Percentiles rank a stretch among this genome's conserved stretches.
phyloP scores from a whole-genome alignment of 2,329 filamentous ascomycete genomes.

The Talaromyces islandicus region DNA sequence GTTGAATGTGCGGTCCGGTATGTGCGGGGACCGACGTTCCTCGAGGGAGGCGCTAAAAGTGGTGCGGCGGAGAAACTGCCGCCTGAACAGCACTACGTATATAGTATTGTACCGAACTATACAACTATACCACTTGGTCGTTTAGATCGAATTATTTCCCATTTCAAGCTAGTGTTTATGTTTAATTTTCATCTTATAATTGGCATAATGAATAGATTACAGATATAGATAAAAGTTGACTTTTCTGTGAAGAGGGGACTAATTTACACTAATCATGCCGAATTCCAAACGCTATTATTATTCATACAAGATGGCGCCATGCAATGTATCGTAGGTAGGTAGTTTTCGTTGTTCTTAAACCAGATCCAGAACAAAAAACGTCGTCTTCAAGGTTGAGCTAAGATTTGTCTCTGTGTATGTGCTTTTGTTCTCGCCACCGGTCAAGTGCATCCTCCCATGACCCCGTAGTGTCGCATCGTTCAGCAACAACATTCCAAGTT shows the following conservation, averaged over 20 bases:
- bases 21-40: conserved; percentile 27
- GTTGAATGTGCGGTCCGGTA: conserved; percentile 27
- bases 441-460: conserved; percentile 62
- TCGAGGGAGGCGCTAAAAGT: not conserved
- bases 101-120: too few relatives aligned
- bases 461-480: conserved; percentile 61
- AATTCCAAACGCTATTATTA: not conserved
- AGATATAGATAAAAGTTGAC: too few relatives aligned
- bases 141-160: too few relatives aligned
- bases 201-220: too few relatives aligned
- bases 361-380: not conserved
- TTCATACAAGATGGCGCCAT: conserved; percentile 3
- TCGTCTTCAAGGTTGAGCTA: not conserved
- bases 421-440: conserved; percentile 46
- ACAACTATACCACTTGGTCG: not conserved
- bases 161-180: too few relatives aligned
- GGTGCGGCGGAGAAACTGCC: not conserved
- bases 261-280: not conserved
- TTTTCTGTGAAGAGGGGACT: not conserved
- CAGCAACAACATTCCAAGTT: conserved; percentile 73
- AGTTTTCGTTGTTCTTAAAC: not conserved
- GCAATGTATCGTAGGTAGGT: conserved; percentile 5
- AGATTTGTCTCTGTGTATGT: not conserved
- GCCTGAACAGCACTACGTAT: not conserved
- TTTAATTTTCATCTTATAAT: too few relatives aligned